Evolutionary conservation across 129 eudicot genomes (phyloP).

Genomic region (Oenanthe sinensis): DNA sequence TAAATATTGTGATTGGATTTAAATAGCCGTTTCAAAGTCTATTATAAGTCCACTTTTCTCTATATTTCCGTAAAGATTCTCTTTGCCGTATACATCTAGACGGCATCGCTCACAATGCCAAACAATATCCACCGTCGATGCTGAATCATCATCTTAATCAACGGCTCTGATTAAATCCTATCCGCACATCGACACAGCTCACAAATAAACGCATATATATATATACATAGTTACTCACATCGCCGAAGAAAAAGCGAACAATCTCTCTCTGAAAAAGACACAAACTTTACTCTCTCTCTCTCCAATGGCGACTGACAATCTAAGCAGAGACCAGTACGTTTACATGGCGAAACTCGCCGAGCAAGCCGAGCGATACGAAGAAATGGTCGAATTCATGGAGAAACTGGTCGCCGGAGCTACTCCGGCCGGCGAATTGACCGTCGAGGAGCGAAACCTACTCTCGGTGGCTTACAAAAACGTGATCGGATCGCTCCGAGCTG

Average conservation of each 20-base stretch:
- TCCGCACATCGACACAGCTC: not conserved
- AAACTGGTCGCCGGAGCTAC: slow-evolving; percentile 40
- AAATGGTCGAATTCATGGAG: slow-evolving; percentile 62
- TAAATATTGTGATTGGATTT: no score
- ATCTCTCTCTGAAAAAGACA: not conserved
- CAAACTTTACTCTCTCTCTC: slow-evolving; percentile 1
- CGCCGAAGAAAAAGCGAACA: not conserved
- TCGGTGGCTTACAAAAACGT: slow-evolving; percentile 71
- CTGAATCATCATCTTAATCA: not conserved
- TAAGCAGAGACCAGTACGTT: slow-evolving; percentile 50
- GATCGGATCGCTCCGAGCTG: slow-evolving; percentile 81
- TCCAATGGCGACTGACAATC: slow-evolving; percentile 28
- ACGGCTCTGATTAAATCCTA: not conserved
- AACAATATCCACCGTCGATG: not conserved
- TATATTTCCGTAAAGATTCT: not conserved
- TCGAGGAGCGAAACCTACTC: slow-evolving; percentile 69
- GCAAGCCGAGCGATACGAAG: slow-evolving; percentile 69
- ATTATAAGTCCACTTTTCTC: not conserved
- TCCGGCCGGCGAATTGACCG: slow-evolving; percentile 46
- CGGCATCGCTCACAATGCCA: not conserved
- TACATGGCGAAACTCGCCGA: slow-evolving; percentile 62
- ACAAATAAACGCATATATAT: not conserved
- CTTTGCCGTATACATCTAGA: not conserved
- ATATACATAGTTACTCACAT: not conserved
- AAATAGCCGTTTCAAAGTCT: not conserved